These are phyloP conservation scores for Claviceps digitariae DNA, from an alignment of 2,329 filamentous ascomycete genomes.

Conservation along the genomic window DNA sequence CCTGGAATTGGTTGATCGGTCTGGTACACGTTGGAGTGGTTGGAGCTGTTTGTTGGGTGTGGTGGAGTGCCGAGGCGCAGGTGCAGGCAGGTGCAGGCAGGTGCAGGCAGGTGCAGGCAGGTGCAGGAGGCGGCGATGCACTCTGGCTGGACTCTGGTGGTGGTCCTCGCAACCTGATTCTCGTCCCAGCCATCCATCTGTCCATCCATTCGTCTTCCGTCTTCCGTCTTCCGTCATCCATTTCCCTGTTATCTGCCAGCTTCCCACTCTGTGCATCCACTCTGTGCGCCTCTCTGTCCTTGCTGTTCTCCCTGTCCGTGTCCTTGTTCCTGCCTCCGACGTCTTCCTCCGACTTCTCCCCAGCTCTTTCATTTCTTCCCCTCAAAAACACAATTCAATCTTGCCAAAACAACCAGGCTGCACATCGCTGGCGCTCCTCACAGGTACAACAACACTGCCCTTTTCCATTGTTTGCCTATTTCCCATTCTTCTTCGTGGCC, in stretches of 20 bases:
- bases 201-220: neutral
- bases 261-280: neutral
- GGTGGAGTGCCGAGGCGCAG: neutral
- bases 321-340: conserved; percentile 2
- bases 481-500: conserved; percentile 2
- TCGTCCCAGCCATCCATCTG: neutral
- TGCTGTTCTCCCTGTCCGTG: neutral
- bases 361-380: conserved; percentile 1
- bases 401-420: neutral
- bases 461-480: conserved; percentile 3
- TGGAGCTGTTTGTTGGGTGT: neutral
- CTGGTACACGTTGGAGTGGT: neutral
- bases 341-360: conserved; percentile 2
- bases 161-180: neutral
- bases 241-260: conserved; percentile 1
- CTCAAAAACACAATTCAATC: neutral
- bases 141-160: no score
- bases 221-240: conserved; percentile 5
- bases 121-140: neutral
- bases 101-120: neutral
- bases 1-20: neutral
- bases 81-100: neutral
- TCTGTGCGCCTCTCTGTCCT: neutral
- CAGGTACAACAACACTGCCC: conserved; percentile 3
- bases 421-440: neutral